A percentile compares a stretch with the other conserved stretches of the same genome.
Evolutionary conservation across 2,329 filamentous ascomycete species (phyloP).

Genomic region (Neofusicoccum umdonicola): DNA sequence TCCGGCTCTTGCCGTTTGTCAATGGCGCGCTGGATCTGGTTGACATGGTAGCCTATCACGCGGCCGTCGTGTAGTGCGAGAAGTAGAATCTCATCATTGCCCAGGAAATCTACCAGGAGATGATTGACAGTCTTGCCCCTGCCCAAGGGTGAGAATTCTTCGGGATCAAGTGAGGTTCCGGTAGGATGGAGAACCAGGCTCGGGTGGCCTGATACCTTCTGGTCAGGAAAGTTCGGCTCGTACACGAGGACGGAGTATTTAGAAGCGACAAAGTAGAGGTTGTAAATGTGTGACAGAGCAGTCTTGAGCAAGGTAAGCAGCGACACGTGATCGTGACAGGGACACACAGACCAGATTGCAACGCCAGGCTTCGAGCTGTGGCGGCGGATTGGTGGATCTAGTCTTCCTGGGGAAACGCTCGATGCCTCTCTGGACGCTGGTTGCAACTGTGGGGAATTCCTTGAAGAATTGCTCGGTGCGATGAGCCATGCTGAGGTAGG

Average conservation of each 20-base stretch:
- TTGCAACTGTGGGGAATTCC: constrained; percentile 21
- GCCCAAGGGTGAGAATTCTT: not conserved
- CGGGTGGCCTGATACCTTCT: constrained; percentile 36
- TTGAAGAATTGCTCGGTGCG: not conserved
- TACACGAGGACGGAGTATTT: constrained; percentile 41
- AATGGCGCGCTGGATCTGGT: constrained; percentile 29
- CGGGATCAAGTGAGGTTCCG: constrained; percentile 27
- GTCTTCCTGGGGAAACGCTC: constrained; percentile 26
- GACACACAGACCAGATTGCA: constrained; percentile 36
- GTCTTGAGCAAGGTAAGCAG: constrained; percentile 30
- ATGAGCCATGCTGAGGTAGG: not conserved
- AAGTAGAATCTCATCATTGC: constrained; percentile 49
- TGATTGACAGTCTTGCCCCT: constrained; percentile 42
- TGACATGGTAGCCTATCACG: constrained; percentile 42
- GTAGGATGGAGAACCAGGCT: constrained; percentile 40
- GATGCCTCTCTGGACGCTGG: constrained; percentile 25
- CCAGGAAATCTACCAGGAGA: constrained; percentile 44
- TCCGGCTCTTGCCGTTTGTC: constrained; percentile 18
- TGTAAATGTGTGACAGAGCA: constrained; percentile 44
- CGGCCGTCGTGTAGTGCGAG: constrained; percentile 59
- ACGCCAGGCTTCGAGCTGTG: constrained; percentile 36
- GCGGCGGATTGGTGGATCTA: not conserved
- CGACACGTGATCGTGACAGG: not conserved
- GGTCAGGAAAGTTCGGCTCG: constrained; percentile 43
- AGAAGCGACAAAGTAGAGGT: constrained; percentile 51